These are phyloP conservation scores for Rutstroemia sydowiana DNA, from an alignment of 2,329 filamentous ascomycete genomes.

Conservation along the genomic window DNA sequence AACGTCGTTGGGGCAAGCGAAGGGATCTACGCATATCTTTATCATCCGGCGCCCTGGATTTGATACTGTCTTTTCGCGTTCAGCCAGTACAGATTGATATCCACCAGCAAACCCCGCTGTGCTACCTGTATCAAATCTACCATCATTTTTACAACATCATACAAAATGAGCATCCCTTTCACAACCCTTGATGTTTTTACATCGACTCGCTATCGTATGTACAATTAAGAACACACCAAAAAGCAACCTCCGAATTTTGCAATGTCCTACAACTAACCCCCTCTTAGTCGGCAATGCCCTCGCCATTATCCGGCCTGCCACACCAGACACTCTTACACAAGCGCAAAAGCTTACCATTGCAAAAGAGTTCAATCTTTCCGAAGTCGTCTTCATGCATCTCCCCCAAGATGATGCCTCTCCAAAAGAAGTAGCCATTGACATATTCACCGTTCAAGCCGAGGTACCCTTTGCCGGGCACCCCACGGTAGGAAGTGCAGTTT, in stretches of 20 bases:
- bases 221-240: too few species aligned
- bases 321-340: constrained; percentile 37
- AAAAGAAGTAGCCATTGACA: constrained; percentile 41
- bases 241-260: too few species aligned
- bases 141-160: too few species aligned
- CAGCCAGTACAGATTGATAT: not conserved
- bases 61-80: too few species aligned
- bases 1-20: too few species aligned
- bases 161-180: constrained; percentile 31
- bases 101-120: not conserved
- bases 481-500: constrained; percentile 47
- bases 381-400: constrained; percentile 54
- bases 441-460: constrained; percentile 49
- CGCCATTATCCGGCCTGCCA: constrained; percentile 48
- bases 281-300: constrained; percentile 57
- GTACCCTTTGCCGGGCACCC: constrained; percentile 58
- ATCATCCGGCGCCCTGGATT: too few species aligned
- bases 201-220: constrained; percentile 37
- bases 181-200: constrained; percentile 45
- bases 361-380: constrained; percentile 56
- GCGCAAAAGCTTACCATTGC: constrained; percentile 51
- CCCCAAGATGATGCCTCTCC: constrained; percentile 17
- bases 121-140: too few species aligned
- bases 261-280: too few species aligned
- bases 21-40: too few species aligned